Evolutionary conservation across 2,329 filamentous ascomycete genomes (phyloP), one percentile per base, ranked within the genome.

Genomic region (Plenodomus tracheiphilus): DNA sequence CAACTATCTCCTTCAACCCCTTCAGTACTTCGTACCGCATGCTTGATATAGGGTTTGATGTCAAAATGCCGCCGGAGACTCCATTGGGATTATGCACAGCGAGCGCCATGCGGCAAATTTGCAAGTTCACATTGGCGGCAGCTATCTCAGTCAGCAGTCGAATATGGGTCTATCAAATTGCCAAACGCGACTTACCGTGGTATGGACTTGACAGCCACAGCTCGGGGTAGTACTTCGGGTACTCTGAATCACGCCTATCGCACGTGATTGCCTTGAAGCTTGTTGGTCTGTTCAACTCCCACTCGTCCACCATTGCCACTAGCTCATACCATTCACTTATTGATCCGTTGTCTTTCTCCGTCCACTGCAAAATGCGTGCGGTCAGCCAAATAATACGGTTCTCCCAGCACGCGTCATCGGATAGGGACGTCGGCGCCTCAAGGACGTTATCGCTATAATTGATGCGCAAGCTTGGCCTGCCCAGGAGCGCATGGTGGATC

Each of bases 361-460:
- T 25, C 52, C 54, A 61, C 38, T 63, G 52, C 16, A 60, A 30
- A n/a, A 61, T 46, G 6, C 53, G 48, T 16, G 56, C 54, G 38
- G 42, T 54, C 13, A 56, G 39, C 60, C 58, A 63, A 16, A 59
- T 37, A 18, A 61, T 61, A 9, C 44, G 51, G 19, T 61, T 61
- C 10, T 41, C 19, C 60, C 56, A 62, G 2, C 50, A 45, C 10
- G 51, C 43, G 17, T 61, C 54, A 28, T 58, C 49, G 2, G 22
- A 13, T 2, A 54, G 54, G 16, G 41, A 41, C 2, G 32, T 35
- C 4, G 56, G n/a, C 6, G 30, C 44, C 2, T 47, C 53, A 4
- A 57, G 16, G 9, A 52, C 42, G 28, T 39, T 51, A 11, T 39
- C 45, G 22, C 44, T 28, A 38, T 61, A 61, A 21, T 61, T 39